A percentile compares a stretch with the other conserved stretches of the same genome.
These are phyloP conservation scores for Wickerhamiella australiensis DNA, from an alignment of 805 yeast species.

Conservation along the genomic window DNA sequence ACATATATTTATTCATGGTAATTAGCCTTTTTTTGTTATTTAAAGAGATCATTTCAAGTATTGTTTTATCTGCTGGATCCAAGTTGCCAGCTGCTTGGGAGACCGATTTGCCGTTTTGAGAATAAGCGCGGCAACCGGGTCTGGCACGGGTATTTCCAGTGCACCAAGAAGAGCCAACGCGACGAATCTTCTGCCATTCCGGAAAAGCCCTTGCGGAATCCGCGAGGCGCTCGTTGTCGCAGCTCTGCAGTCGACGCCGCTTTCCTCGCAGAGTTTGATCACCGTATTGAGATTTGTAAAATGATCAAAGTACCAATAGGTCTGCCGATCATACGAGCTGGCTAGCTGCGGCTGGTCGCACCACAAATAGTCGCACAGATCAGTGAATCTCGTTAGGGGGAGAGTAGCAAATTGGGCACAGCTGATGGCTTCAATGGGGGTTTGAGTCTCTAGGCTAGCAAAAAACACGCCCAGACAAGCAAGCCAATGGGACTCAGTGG, in stretches of 20 bases:
- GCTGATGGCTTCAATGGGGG: background rate
- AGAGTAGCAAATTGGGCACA: background rate
- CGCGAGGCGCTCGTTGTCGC: background rate
- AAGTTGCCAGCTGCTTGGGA: background rate
- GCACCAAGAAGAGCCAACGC: background rate
- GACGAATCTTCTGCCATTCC: background rate
- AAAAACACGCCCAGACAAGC: background rate
- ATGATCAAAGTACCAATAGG: background rate
- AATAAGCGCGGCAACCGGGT: background rate
- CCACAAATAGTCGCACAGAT: conserved; percentile 6
- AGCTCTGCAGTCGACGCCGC: background rate
- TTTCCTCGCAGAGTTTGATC: background rate
- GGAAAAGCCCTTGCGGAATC: background rate
- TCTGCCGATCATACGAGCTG: background rate
- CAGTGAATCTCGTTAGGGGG: background rate
- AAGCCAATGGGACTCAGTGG: background rate
- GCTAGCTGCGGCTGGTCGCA: background rate
- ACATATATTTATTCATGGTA: conserved; percentile 9
- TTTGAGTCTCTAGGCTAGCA: background rate
- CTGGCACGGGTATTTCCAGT: background rate
- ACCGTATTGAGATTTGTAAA: background rate
- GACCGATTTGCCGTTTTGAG: background rate
- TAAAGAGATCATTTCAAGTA: background rate
- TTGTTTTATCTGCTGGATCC: background rate
- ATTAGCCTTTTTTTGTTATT: background rate